Percentiles rank a stretch among this genome's conserved stretches.
Evolutionary conservation across 108 stramenopile species (phyloP).

Genomic region (Phaeodactylum tricornutum): DNA sequence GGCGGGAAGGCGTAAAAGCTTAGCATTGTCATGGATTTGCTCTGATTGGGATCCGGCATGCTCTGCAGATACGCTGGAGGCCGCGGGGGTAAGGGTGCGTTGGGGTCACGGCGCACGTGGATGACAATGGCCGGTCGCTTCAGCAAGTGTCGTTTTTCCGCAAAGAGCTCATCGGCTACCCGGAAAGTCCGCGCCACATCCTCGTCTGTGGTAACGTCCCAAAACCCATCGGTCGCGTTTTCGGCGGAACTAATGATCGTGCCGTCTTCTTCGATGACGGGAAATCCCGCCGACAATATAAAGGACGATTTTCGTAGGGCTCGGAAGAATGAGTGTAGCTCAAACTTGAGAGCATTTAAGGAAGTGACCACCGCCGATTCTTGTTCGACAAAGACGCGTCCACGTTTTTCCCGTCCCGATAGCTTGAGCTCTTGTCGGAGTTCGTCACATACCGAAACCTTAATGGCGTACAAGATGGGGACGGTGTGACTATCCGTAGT

Average conservation of each 20-base stretch:
- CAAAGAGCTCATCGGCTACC: conserved; percentile 52
- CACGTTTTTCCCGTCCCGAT: conserved; percentile 77
- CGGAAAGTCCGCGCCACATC: conserved; percentile 59
- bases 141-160: conserved; percentile 11
- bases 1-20: conserved; percentile 84
- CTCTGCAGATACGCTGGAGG: conserved; percentile 51
- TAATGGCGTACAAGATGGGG: conserved; percentile 58
- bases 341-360: conserved; percentile 45
- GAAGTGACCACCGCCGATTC: conserved; percentile 31
- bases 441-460: conserved; percentile 52
- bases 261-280: conserved; percentile 42
- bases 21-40: conserved; percentile 78
- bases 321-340: conserved; percentile 71
- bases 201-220: conserved; percentile 49
- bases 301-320: conserved; percentile 60
- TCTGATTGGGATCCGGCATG: conserved; percentile 60
- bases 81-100: conserved; percentile 73
- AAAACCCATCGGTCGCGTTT: conserved; percentile 16
- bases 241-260: conserved; percentile 5
- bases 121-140: conserved; percentile 69
- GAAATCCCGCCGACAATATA: conserved; percentile 52
- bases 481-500: conserved; percentile 8
- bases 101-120: conserved; percentile 68
- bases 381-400: conserved; percentile 70
- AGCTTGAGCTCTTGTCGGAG: conserved; percentile 58